phyloP scores from a whole-genome alignment of 2,329 filamentous ascomycete genomes.

The Cordyceps farinosa region DNA sequence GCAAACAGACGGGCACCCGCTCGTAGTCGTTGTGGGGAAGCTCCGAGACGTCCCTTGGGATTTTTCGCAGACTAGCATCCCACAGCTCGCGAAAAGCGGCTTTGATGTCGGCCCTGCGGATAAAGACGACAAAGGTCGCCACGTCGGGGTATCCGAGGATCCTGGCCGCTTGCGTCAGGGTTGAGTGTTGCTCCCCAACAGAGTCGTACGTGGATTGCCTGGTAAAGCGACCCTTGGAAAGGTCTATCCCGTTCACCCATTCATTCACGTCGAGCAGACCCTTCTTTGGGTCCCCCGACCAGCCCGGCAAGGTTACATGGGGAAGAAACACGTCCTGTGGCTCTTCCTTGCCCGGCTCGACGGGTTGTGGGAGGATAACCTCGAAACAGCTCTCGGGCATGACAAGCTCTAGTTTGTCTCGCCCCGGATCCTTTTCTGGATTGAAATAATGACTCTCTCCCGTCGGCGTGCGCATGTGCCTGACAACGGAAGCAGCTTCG shows the following conservation, averaged over 20 bases:
- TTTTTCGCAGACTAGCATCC: not conserved
- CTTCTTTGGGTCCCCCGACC: not conserved
- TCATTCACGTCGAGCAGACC: not conserved
- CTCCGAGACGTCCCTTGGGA: not conserved
- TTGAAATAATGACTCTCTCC: not conserved
- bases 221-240: not conserved
- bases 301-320: constrained; percentile 1
- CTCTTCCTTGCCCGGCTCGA: not conserved
- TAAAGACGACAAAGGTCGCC: not conserved
- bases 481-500: too few relatives aligned
- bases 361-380: not conserved
- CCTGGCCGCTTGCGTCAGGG: fast-evolving
- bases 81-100: constrained; percentile 11
- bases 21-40: not conserved
- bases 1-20: too few relatives aligned
- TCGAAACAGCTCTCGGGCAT: not conserved
- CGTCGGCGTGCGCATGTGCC: not conserved
- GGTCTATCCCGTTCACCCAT: not conserved
- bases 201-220: not conserved
- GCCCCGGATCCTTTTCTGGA: too few relatives aligned
- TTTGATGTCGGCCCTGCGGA: not conserved
- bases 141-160: constrained; percentile 9
- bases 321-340: not conserved
- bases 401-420: fast-evolving
- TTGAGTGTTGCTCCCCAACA: fast-evolving